phyloP scores from a whole-genome alignment of 202 grass and related monocot species.

The Digitaria exilis region DNA sequence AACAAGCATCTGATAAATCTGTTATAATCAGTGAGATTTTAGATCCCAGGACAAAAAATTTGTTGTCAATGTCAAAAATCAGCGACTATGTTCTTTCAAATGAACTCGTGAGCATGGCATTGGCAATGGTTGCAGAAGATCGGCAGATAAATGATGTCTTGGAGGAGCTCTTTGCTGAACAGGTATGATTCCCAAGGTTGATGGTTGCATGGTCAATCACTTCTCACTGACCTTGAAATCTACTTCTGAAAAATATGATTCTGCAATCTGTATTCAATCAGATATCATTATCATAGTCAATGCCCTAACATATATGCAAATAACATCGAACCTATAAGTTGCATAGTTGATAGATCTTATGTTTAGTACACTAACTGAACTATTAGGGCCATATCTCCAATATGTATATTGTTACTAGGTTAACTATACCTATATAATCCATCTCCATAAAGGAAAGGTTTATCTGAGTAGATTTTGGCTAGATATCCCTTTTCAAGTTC shows the following conservation, averaged over 20 bases:
- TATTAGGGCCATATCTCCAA: neutral
- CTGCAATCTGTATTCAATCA: constrained; percentile 11
- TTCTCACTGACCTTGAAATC: constrained; percentile 1
- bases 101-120: constrained; percentile 87
- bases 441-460: neutral
- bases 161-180: constrained; percentile 75
- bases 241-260: neutral
- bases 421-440: constrained; percentile 9
- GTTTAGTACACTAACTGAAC: neutral
- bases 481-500: neutral
- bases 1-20: constrained; percentile 76
- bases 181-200: constrained; percentile 41
- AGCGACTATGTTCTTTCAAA: constrained; percentile 85
- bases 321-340: constrained; percentile 1
- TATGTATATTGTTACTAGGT: neutral
- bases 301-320: constrained; percentile 13
- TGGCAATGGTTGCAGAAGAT: constrained; percentile 82
- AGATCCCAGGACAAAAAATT: constrained; percentile 76
- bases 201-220: neutral
- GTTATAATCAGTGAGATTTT: constrained; percentile 84
- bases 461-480: neutral
- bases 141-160: constrained; percentile 75
- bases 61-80: constrained; percentile 69
- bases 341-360: neutral
- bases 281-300: neutral